Evolutionary conservation across 495 filamentous ascomycete genomes (phyloP).

Genomic region (Xylaria palmicola): DNA sequence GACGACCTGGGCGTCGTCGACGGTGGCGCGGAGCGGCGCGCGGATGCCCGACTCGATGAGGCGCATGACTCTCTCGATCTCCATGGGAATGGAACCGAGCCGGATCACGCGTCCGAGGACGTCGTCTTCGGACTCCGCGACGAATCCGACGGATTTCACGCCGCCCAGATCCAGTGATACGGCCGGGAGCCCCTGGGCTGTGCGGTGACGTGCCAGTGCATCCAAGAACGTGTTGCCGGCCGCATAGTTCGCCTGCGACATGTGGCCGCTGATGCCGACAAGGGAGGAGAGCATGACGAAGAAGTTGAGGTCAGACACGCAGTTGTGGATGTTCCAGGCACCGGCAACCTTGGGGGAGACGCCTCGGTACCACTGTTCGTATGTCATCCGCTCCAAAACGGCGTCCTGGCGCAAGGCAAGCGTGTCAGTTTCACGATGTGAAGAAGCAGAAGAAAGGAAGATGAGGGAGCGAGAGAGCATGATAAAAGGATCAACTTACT

Average conservation of each 20-base stretch:
- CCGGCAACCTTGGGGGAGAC: constrained; percentile 47
- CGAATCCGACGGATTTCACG: constrained; percentile 11
- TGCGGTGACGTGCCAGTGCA: constrained; percentile 29
- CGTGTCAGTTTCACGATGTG: not conserved
- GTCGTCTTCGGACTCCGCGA: not conserved
- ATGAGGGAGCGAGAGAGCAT: too few species aligned
- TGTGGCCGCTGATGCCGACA: constrained; percentile 43
- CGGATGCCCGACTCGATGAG: constrained; percentile 2
- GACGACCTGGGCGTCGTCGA: not conserved
- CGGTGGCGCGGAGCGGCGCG: not conserved
- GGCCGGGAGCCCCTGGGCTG: constrained; percentile 31
- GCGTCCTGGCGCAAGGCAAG: constrained; percentile 34
- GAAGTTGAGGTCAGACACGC: constrained; percentile 43
- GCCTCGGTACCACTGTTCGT: constrained; percentile 38
- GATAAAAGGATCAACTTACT: not conserved
- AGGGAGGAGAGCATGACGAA: constrained; percentile 56
- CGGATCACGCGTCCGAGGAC: not conserved
- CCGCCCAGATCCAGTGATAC: constrained; percentile 44
- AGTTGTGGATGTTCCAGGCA: constrained; percentile 46
- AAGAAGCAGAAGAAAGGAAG: too few species aligned
- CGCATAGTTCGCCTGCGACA: constrained; percentile 46
- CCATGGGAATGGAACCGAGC: not conserved
- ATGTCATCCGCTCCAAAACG: constrained; percentile 48
- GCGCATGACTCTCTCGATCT: not conserved
- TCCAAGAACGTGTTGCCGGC: constrained; percentile 47